Evolutionary conservation across 768 basidiomycete species (phyloP).

Genomic region (Macrolepiota albuminosa): DNA sequence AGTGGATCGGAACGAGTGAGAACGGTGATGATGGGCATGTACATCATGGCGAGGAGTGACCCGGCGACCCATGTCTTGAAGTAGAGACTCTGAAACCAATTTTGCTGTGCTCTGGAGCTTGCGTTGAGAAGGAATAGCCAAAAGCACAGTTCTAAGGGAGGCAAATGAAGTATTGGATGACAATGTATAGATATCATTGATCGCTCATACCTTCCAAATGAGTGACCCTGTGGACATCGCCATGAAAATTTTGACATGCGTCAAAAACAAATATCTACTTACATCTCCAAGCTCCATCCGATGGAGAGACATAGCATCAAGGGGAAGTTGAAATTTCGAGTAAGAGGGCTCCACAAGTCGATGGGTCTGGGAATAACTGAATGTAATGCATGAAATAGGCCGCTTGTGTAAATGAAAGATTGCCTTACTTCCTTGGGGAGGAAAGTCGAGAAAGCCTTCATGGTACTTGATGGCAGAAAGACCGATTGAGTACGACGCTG

Average conservation of each 20-base stretch:
- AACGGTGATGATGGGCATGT: slow-evolving; percentile 68
- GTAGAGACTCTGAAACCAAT: slow-evolving; percentile 75
- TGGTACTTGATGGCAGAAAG: slow-evolving; percentile 70
- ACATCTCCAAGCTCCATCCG: slow-evolving; percentile 77
- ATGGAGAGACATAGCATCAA: slow-evolving; percentile 59
- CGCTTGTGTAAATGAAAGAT: slow-evolving; percentile 7
- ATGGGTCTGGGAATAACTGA: slow-evolving; percentile 66
- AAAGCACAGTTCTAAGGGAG: slow-evolving; percentile 67
- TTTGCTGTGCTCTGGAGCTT: slow-evolving; percentile 45
- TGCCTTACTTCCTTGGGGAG: slow-evolving; percentile 44
- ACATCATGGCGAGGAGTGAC: slow-evolving; percentile 51
- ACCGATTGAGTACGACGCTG: slow-evolving; percentile 54
- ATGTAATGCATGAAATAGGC: background rate
- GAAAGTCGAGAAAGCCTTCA: slow-evolving; percentile 52
- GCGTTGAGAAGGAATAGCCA: slow-evolving; percentile 82
- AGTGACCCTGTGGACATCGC: slow-evolving; percentile 46
- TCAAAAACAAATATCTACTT: slow-evolving; percentile 20
- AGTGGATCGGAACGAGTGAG: slow-evolving; percentile 54
- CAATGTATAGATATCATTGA: background rate
- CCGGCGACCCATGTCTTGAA: slow-evolving; percentile 73
- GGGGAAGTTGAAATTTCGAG: slow-evolving; percentile 55
- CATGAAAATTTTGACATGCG: background rate
- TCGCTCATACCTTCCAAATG: slow-evolving; percentile 65
- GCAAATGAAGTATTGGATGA: no score
- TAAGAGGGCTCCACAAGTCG: slow-evolving; percentile 44